A percentile compares a stretch with the other conserved stretches of the same genome.
Conservation (phyloP, 2,329 filamentous ascomycete genomes). For the Epichloe bromicola region DNA sequence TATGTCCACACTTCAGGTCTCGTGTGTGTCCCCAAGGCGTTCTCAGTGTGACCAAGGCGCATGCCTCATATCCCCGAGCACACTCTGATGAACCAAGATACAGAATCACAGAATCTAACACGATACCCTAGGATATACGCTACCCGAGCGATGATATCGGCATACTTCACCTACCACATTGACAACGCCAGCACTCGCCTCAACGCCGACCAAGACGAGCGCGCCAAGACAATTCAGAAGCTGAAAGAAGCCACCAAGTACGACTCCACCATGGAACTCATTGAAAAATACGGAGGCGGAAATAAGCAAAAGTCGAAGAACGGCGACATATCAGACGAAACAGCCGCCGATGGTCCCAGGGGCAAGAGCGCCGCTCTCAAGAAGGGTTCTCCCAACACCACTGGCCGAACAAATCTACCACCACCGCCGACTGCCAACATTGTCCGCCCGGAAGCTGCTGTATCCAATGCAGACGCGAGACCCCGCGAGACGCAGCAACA, state of each 20-base stretch:
- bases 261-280: constrained; percentile 80
- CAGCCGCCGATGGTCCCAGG: neutral
- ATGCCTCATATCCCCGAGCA: too few species aligned
- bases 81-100: neutral
- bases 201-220: constrained; percentile 63
- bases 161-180: constrained; percentile 73
- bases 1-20: too few species aligned
- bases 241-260: constrained; percentile 93
- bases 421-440: constrained; percentile 54
- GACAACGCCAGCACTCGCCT: constrained; percentile 54
- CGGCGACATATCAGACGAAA: constrained; percentile 5
- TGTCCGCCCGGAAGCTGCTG: constrained; percentile 24
- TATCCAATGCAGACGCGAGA: neutral
- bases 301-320: constrained; percentile 20
- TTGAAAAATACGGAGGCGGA: constrained; percentile 85
- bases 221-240: constrained; percentile 79
- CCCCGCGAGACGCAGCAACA: neutral
- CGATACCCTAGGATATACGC: constrained; percentile 57
- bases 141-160: constrained; percentile 50
- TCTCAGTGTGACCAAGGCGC: too few species aligned
- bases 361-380: constrained; percentile 11
- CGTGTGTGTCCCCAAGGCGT: too few species aligned
- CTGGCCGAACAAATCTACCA: constrained; percentile 32
- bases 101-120: neutral
- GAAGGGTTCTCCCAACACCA: neutral